A percentile compares a stretch with the other conserved stretches of the same genome.
Evolutionary conservation across 139 green algal species (phyloP).

Genomic region (Volvox africanus): DNA sequence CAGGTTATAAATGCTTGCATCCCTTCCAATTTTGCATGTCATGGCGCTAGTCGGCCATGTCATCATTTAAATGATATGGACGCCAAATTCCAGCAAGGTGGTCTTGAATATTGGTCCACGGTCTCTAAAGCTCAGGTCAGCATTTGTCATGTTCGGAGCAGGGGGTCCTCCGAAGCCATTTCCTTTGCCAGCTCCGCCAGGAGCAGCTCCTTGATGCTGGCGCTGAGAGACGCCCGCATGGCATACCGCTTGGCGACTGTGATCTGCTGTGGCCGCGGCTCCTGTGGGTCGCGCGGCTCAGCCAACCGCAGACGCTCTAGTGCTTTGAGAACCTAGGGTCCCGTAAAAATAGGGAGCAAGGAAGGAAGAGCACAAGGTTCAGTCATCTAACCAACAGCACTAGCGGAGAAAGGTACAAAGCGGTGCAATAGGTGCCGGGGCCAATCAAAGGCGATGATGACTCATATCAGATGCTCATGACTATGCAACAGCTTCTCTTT

Average conservation of each 20-base stretch:
- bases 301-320: slow-evolving; percentile 5
- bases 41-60: no score
- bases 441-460: background rate
- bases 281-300: background rate
- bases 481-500: no score
- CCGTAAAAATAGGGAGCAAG: background rate
- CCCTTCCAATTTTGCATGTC: no score
- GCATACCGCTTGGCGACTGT: background rate
- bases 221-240: background rate
- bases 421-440: background rate
- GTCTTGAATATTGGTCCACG: no score
- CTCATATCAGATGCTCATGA: no score
- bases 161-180: slow-evolving; percentile 11
- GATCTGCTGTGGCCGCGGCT: background rate
- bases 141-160: slow-evolving; percentile 5
- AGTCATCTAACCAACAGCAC: background rate
- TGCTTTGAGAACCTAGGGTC: background rate
- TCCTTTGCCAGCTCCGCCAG: background rate
- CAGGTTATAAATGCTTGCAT: no score
- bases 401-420: background rate
- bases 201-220: slow-evolving; percentile 19
- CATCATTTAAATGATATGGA: no score
- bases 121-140: no score
- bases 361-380: no score
- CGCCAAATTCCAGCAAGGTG: no score